A percentile compares a stretch with the other conserved stretches of the same genome.
Evolutionary conservation across 192 early-diverging fungal genomes (phyloP).

Genomic region (Coemansia sp.): DNA sequence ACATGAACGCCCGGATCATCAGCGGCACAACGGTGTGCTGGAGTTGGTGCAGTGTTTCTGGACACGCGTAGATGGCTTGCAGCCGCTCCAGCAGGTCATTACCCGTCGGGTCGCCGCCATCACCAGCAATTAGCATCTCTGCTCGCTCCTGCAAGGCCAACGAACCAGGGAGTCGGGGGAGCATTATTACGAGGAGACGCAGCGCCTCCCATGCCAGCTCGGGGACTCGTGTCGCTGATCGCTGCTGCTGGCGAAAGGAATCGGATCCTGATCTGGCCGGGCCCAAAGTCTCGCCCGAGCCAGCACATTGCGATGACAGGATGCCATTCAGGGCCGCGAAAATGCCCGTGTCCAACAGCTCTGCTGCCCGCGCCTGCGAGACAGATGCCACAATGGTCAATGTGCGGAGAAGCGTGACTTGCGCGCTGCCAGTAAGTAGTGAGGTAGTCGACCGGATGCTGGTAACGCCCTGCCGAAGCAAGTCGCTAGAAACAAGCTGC

Average conservation of each 20-base stretch:
- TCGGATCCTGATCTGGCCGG: background rate
- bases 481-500: constrained; percentile 50
- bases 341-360: constrained; percentile 14
- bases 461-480: constrained; percentile 54
- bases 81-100: background rate
- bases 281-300: background rate
- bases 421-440: constrained; percentile 3
- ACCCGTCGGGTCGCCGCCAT: too few relatives aligned
- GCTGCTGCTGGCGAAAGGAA: background rate
- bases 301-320: background rate
- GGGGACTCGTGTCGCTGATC: constrained; percentile 3
- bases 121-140: background rate
- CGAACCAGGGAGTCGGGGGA: constrained; percentile 18
- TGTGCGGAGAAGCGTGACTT: constrained; percentile 12
- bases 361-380: constrained; percentile 11
- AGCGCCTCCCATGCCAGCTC: constrained; percentile 31
- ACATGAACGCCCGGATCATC: constrained; percentile 63
- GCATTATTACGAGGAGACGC: constrained; percentile 10
- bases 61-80: constrained; percentile 1
- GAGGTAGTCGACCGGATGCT: constrained; percentile 51
- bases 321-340: constrained; percentile 7
- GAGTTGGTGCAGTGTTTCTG: constrained; percentile 13
- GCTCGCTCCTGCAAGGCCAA: background rate
- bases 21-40: constrained; percentile 57
- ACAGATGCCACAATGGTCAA: constrained; percentile 5